Conservation (phyloP, 2,329 filamentous ascomycete species). For the Cordyceps militaris region DNA sequence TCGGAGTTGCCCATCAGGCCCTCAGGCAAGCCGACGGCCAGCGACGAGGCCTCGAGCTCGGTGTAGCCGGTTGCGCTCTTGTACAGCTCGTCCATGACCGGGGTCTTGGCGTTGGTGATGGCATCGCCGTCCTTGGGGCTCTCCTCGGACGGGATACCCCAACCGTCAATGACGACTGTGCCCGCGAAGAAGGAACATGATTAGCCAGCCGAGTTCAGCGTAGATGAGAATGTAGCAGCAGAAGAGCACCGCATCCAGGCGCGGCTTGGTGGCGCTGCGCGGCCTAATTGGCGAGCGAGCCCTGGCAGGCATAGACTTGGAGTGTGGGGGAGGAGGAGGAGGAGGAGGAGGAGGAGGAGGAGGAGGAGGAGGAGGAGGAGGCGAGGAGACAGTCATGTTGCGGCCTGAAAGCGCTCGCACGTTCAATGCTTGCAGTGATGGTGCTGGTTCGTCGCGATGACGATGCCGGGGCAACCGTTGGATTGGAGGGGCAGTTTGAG, state of each 20-base stretch:
- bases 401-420: background rate
- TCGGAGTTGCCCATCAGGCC: slow-evolving; percentile 99
- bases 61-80: slow-evolving; percentile 78
- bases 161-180: slow-evolving; percentile 96
- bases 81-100: slow-evolving; percentile 88
- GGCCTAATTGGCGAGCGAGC: slow-evolving; percentile 7
- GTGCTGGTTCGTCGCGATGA: slow-evolving; percentile 8
- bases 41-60: slow-evolving; percentile 89
- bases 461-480: slow-evolving; percentile 20
- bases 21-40: slow-evolving; percentile 91
- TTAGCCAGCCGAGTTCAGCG: slow-evolving; percentile 53
- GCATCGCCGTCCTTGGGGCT: slow-evolving; percentile 89
- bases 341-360: too few relatives aligned
- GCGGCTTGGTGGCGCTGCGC: slow-evolving; percentile 50
- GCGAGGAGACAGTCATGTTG: background rate
- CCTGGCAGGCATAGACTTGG: background rate
- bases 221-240: slow-evolving; percentile 48
- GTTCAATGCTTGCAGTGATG: slow-evolving; percentile 2
- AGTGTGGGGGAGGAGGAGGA: background rate
- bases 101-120: slow-evolving; percentile 87
- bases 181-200: slow-evolving; percentile 44
- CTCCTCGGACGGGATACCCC: slow-evolving; percentile 77
- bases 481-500: slow-evolving; percentile 21
- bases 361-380: too few relatives aligned
- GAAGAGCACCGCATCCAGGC: slow-evolving; percentile 38